Conservation (phyloP, 2,329 filamentous ascomycete genomes). For the Curvularia eragrostidis region DNA sequence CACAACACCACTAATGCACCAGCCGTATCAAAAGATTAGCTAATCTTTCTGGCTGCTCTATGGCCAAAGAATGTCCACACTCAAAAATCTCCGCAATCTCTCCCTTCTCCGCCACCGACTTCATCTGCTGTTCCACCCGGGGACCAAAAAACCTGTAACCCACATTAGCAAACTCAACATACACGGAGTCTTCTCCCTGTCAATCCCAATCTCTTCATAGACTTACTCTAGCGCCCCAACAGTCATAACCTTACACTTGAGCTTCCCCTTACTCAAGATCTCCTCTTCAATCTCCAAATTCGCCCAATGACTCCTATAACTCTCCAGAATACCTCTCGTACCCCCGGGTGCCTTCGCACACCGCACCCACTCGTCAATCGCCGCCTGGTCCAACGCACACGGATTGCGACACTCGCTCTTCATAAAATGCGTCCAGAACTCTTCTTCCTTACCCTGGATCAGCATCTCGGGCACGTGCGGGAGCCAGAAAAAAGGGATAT, state of each 20-base stretch:
- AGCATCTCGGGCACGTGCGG: slow-evolving; percentile 51
- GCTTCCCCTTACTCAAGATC: slow-evolving; percentile 24
- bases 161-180: background rate
- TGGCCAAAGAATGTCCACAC: slow-evolving; percentile 28
- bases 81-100: slow-evolving; percentile 35
- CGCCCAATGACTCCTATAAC: slow-evolving; percentile 30
- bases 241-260: slow-evolving; percentile 30
- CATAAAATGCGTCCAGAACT: slow-evolving; percentile 52
- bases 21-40: slow-evolving; percentile 25
- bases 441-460: slow-evolving; percentile 48
- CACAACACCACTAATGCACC: slow-evolving; percentile 1
- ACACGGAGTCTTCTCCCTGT: too few species aligned
- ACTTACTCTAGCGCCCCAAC: slow-evolving; percentile 31
- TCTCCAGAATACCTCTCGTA: slow-evolving; percentile 27
- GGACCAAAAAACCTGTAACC: slow-evolving; percentile 26
- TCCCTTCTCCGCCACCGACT: slow-evolving; percentile 40
- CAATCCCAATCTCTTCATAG: background rate
- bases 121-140: slow-evolving; percentile 34
- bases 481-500: slow-evolving; percentile 42
- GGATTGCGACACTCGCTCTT: slow-evolving; percentile 52
- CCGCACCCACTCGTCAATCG: slow-evolving; percentile 29
- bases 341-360: slow-evolving; percentile 31
- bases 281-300: slow-evolving; percentile 32
- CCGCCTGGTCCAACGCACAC: slow-evolving; percentile 39
- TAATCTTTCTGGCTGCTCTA: slow-evolving; percentile 29